A percentile compares a stretch with the other conserved stretches of the same genome.
phyloP scores from a whole-genome alignment of 495 filamentous ascomycete genomes.

The Aspergillus baeticus region DNA sequence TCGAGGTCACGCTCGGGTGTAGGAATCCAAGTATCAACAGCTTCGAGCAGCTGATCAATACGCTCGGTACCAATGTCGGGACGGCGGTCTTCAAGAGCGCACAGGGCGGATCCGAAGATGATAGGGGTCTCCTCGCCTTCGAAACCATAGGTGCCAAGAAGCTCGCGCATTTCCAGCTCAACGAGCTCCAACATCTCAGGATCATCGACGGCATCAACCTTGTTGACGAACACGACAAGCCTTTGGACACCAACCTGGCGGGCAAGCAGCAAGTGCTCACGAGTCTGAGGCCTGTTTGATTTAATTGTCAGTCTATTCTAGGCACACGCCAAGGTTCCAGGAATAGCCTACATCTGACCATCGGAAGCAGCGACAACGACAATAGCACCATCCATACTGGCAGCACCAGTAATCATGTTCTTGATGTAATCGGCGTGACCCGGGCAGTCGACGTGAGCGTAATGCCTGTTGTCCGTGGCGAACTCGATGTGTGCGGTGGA shows the following conservation, averaged over 20 bases:
- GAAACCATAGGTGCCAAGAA: slow-evolving; percentile 88
- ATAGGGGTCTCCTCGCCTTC: slow-evolving; percentile 98
- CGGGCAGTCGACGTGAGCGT: slow-evolving; percentile 99
- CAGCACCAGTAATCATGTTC: slow-evolving; percentile 99
- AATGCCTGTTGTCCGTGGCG: slow-evolving; percentile 85
- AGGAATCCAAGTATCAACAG: slow-evolving; percentile 95
- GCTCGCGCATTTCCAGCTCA: slow-evolving; percentile 99
- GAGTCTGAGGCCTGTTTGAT: slow-evolving; percentile 81
- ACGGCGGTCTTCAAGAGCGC: slow-evolving; percentile 83
- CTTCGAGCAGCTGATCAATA: slow-evolving; percentile 83
- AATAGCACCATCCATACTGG: slow-evolving; percentile 96
- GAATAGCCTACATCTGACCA: slow-evolving; percentile 79
- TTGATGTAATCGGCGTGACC: slow-evolving; percentile 99
- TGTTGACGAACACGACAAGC: slow-evolving; percentile 99
- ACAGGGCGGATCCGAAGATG: slow-evolving; percentile 92
- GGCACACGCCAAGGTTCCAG: background rate
- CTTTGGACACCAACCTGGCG: slow-evolving; percentile 97
- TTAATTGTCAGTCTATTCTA: slow-evolving; percentile 22
- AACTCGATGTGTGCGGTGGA: slow-evolving; percentile 98
- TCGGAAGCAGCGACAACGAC: slow-evolving; percentile 98
- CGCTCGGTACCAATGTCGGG: slow-evolving; percentile 83
- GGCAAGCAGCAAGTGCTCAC: slow-evolving; percentile 96
- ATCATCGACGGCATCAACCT: slow-evolving; percentile 94
- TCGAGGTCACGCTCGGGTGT: slow-evolving; percentile 86
- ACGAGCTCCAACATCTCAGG: slow-evolving; percentile 99